A percentile compares a stretch with the other conserved stretches of the same genome.
These are phyloP conservation scores for Achaetomium macrosporum DNA, from an alignment of 2,329 filamentous ascomycete genomes.

Conservation along the genomic window DNA sequence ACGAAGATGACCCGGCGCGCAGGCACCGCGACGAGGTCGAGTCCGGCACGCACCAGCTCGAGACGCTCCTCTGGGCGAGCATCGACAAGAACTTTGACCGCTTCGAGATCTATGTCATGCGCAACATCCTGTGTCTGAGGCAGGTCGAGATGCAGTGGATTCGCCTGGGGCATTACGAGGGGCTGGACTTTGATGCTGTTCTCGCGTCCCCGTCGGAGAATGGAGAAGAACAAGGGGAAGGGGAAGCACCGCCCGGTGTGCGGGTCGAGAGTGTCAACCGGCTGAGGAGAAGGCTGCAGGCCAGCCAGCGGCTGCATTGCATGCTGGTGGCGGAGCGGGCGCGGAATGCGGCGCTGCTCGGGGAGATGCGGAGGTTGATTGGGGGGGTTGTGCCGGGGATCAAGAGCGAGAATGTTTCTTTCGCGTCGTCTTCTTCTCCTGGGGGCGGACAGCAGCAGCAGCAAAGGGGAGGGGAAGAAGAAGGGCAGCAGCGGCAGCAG, in stretches of 20 bases:
- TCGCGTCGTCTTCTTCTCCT: not conserved
- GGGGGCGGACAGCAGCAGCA: not conserved
- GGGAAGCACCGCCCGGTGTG: conserved; percentile 30
- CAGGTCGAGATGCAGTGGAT: conserved; percentile 73
- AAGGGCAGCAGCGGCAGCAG: too few species aligned
- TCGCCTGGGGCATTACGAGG: conserved; percentile 78
- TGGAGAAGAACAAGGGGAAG: not conserved
- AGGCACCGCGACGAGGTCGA: conserved; percentile 68
- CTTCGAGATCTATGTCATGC: conserved; percentile 82
- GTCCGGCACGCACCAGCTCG: conserved; percentile 77
- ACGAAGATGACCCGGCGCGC: conserved; percentile 34
- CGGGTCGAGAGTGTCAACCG: conserved; percentile 63
- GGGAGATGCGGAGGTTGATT: conserved; percentile 49
- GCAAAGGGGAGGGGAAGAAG: not conserved
- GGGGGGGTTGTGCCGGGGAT: conserved; percentile 24
- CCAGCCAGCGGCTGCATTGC: conserved; percentile 69
- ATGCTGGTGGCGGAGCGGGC: conserved; percentile 64
- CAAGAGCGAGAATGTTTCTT: conserved; percentile 23
- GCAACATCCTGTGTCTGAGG: conserved; percentile 70
- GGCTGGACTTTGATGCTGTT: conserved; percentile 41
- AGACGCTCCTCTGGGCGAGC: conserved; percentile 72
- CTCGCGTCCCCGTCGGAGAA: not conserved
- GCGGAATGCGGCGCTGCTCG: conserved; percentile 66
- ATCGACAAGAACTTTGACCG: conserved; percentile 83
- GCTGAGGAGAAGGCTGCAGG: conserved; percentile 68